These are phyloP conservation scores for Linnemannia zychae DNA, from an alignment of 192 early-diverging fungal species.

Conservation along the genomic window DNA sequence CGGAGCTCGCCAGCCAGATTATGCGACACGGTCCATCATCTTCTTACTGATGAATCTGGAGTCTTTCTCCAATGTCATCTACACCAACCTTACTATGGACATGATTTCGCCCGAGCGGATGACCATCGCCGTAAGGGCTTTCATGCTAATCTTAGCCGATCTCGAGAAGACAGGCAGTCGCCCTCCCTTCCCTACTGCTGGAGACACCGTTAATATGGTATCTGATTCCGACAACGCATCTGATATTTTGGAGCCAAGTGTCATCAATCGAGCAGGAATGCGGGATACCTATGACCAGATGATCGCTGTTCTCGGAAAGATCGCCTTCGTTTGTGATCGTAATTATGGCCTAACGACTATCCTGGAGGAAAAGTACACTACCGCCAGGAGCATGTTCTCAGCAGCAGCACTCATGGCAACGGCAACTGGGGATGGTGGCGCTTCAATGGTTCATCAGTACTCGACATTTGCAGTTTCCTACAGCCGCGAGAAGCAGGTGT, in stretches of 20 bases:
- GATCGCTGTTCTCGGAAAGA: slow-evolving; percentile 73
- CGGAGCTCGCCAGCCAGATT: slow-evolving; percentile 69
- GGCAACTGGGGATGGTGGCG: slow-evolving; percentile 53
- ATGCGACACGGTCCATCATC: slow-evolving; percentile 77
- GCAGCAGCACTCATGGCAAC: slow-evolving; percentile 51
- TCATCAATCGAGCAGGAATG: slow-evolving; percentile 72
- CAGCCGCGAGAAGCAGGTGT: slow-evolving; percentile 69
- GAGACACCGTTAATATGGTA: slow-evolving; percentile 53
- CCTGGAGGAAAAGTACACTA: slow-evolving; percentile 65
- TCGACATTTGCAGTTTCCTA: slow-evolving; percentile 64
- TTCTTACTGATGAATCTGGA: slow-evolving; percentile 76
- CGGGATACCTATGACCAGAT: slow-evolving; percentile 77
- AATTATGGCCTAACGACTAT: slow-evolving; percentile 63
- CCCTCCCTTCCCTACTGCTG: slow-evolving; percentile 64
- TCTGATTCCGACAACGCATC: slow-evolving; percentile 47
- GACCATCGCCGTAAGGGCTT: slow-evolving; percentile 80
- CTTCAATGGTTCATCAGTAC: slow-evolving; percentile 61
- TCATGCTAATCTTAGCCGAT: slow-evolving; percentile 80
- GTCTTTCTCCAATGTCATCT: slow-evolving; percentile 41
- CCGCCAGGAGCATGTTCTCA: slow-evolving; percentile 47
- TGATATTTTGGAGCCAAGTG: slow-evolving; percentile 63
- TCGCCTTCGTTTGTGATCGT: slow-evolving; percentile 71
- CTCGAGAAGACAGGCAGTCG: slow-evolving; percentile 66
- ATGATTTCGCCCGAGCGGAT: slow-evolving; percentile 77
- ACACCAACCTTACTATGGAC: slow-evolving; percentile 60